These are phyloP conservation scores for Boletus rubescentipes DNA, from an alignment of 768 basidiomycete species.

Conservation along the genomic window DNA sequence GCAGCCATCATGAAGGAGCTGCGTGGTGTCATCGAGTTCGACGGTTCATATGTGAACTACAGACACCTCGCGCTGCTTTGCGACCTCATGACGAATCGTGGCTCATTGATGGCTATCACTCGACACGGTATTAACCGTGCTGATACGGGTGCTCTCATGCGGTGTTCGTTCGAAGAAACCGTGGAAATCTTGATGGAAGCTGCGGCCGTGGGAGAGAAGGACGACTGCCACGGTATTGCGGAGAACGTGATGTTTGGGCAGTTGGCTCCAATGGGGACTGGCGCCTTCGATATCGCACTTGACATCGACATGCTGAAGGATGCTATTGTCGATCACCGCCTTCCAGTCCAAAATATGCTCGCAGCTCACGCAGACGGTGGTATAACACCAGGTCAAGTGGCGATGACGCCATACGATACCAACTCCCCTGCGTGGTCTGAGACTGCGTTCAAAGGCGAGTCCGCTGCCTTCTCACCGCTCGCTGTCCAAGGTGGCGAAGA, in stretches of 20 bases:
- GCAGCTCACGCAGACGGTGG: slow-evolving; percentile 79
- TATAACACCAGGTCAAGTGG: slow-evolving; percentile 89
- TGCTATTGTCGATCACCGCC: slow-evolving; percentile 93
- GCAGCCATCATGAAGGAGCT: slow-evolving; percentile 93
- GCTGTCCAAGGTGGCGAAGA: slow-evolving; percentile 87
- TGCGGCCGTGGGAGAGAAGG: slow-evolving; percentile 95
- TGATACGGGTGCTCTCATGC: slow-evolving; percentile 98
- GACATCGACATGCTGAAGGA: slow-evolving; percentile 99
- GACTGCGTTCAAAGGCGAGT: slow-evolving; percentile 73
- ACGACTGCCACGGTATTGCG: slow-evolving; percentile 98
- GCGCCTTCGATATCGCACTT: slow-evolving; percentile 91
- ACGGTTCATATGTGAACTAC: slow-evolving; percentile 99
- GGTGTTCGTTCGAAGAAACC: slow-evolving; percentile 99
- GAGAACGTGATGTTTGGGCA: slow-evolving; percentile 99
- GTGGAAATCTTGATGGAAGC: slow-evolving; percentile 99
- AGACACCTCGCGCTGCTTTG: slow-evolving; percentile 95
- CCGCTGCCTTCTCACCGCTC: slow-evolving; percentile 93
- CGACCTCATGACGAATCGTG: slow-evolving; percentile 97
- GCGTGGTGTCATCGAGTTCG: slow-evolving; percentile 96
- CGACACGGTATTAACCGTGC: slow-evolving; percentile 99
- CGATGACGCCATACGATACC: slow-evolving; percentile 95
- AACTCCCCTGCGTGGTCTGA: slow-evolving; percentile 87
- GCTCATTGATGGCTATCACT: slow-evolving; percentile 95
- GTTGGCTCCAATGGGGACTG: slow-evolving; percentile 99
- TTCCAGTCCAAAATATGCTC: slow-evolving; percentile 81